Conservation (phyloP, 2,329 filamentous ascomycete species). For the Colletotrichum nymphaeae region DNA sequence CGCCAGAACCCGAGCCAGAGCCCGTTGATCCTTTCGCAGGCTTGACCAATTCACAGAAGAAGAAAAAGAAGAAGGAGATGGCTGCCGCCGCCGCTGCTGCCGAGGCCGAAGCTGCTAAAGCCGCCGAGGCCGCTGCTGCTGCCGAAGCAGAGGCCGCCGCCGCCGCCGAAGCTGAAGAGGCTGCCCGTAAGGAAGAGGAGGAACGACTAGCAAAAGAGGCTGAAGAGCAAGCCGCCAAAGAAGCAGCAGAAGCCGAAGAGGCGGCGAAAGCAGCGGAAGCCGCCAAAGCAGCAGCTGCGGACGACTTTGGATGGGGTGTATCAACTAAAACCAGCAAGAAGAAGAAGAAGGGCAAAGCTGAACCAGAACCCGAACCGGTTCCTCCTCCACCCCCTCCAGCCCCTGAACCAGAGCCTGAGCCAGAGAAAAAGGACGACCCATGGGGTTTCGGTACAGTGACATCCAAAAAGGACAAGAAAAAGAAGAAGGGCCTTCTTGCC, state of each 20-base stretch:
- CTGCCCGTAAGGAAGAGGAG: constrained; percentile 40
- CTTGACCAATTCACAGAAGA: constrained; percentile 44
- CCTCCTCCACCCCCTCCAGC: constrained; percentile 35
- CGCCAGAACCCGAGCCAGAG: constrained; percentile 40
- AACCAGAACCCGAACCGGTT: constrained; percentile 28
- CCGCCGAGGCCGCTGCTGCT: constrained; percentile 32
- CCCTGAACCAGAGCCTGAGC: constrained; percentile 39
- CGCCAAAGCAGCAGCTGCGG: constrained; percentile 36
- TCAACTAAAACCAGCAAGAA: constrained; percentile 43
- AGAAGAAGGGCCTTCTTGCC: constrained; percentile 45
- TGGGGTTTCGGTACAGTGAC: constrained; percentile 37
- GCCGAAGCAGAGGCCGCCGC: constrained; percentile 36
- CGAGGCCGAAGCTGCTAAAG: constrained; percentile 15
- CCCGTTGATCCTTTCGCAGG: constrained; percentile 46
- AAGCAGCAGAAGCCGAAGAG: constrained; percentile 33
- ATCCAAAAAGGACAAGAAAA: constrained; percentile 52
- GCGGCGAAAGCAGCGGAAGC: constrained; percentile 31
- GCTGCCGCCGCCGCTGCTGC: constrained; percentile 21
- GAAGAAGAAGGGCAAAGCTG: constrained; percentile 42
- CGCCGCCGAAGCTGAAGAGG: constrained; percentile 53
- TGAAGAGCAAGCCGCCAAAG: constrained; percentile 45
- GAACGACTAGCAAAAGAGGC: constrained; percentile 50
- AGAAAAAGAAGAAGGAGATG: constrained; percentile 41
- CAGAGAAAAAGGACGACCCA: constrained; percentile 37
- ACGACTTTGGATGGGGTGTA: constrained; percentile 36